Base-by-base conservation (phyloP, 148 eudicot species). In the Vaccinium myrtillus region DNA sequence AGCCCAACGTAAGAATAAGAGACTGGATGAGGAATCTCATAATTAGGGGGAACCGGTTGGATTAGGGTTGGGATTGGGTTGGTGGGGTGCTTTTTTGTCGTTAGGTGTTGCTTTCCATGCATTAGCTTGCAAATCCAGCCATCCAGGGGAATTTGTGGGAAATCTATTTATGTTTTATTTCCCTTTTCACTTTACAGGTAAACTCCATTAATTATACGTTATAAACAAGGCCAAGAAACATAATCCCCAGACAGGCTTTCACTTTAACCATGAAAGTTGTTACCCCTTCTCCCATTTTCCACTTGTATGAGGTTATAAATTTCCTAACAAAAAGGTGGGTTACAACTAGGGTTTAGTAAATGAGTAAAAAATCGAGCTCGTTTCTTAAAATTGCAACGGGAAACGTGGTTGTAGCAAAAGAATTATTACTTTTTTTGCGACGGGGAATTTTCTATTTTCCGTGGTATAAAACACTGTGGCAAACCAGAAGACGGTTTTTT, bases 121-220 rank as follows among this genome's bases (percentile, higher is more conserved):
- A 73, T 19, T 36, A 39, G 23, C 77, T 73, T 73, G 77, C 50
- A 39, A 58, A 80, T 56, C 15, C n/a, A n/a, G n/a, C n/a, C n/a
- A n/a, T n/a, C n/a, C 16, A 19, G 76, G 76, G 61, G 73, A 50
- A 25, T 11, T 3, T 36, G 50, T 10, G 50, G 12, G 23, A 56
- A 56, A 79, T 12, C 81, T 25, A 48, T 27, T 69, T 13, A 10
- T 81, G 76, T 48, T 15, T 50, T 74, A 55, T 81, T 15, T 14
- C 43, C 74, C 74, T 27, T 82, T 82, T 27, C 39, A 69, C 77
- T 82, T 82, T 81, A 21, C 55, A n/a, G 83, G 21, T 61, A 67
- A 81, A 81, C 25, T 25, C 23, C 13, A 49, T 19, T 32, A 75
- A 79, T 79, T 19, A 13, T 6, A 30, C 7, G 49, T 30, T 36